Evolutionary conservation across 331 rosid genomes (phyloP).

Genomic region (Quercus phellos): DNA sequence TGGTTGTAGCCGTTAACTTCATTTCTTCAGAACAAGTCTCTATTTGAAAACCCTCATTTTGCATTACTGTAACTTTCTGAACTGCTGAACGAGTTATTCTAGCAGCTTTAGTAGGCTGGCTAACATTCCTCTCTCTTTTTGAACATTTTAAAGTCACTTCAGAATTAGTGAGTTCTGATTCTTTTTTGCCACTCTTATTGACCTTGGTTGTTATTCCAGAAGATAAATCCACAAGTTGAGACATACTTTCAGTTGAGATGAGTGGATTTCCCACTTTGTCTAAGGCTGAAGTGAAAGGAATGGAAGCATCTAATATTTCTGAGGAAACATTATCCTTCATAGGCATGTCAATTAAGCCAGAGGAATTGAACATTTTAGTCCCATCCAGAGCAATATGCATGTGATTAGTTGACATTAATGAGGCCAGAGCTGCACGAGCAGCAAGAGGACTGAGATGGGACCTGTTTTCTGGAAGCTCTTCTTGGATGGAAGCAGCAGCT

Average conservation of each 20-base stretch:
- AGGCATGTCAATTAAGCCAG: not conserved
- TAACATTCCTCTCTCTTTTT: not conserved
- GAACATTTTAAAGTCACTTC: not conserved
- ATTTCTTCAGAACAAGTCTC: not conserved
- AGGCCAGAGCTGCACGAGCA: slow-evolving; percentile 22
- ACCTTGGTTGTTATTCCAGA: not conserved
- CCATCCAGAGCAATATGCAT: slow-evolving; percentile 10
- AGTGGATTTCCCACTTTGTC: not conserved
- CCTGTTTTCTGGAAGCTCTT: slow-evolving; percentile 11
- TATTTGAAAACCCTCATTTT: not conserved
- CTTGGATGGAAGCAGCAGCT: slow-evolving; percentile 4
- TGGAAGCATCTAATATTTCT: not conserved
- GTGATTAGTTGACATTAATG: slow-evolving; percentile 4
- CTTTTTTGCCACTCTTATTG: not conserved
- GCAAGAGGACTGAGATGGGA: slow-evolving; percentile 26
- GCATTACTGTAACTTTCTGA: not conserved
- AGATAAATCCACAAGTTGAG: not conserved
- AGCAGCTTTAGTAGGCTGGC: not conserved
- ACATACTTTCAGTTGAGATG: not conserved
- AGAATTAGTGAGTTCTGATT: not conserved
- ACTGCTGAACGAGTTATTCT: not conserved
- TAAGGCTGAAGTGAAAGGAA: not conserved
- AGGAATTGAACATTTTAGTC: slow-evolving; percentile 13
- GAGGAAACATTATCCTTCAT: not conserved
- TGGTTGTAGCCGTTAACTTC: not conserved